Conservation (phyloP, 1,284 basidiomycete genomes). For the Mrakiaceae sp. region DNA sequence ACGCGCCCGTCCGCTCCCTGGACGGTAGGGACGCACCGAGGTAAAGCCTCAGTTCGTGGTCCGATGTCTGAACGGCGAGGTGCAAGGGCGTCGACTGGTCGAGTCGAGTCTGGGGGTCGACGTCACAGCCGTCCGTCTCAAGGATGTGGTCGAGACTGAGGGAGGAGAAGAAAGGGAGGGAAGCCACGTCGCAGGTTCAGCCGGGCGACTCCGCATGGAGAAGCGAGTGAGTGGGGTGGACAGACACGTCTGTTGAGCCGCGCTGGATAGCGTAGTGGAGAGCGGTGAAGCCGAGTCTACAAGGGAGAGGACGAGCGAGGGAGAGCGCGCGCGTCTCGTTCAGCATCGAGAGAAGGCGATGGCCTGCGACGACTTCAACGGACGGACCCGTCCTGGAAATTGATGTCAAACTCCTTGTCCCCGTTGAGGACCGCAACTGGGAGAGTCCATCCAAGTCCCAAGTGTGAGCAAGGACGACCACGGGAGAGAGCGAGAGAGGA, state of each 20-base stretch:
- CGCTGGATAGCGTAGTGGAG: conserved; percentile 16
- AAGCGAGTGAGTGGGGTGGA: neutral
- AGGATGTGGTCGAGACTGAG: conserved; percentile 14
- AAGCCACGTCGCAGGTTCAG: neutral
- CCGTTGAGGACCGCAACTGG: conserved; percentile 10
- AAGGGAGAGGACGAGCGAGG: neutral
- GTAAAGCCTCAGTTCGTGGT: conserved; percentile 11
- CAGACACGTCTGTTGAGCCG: conserved; percentile 13
- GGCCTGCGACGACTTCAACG: neutral
- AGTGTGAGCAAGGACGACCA: neutral
- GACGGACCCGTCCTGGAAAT: conserved; percentile 16
- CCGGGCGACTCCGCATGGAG: neutral
- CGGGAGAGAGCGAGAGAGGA: neutral
- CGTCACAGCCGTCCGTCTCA: conserved; percentile 13
- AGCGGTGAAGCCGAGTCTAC: conserved; percentile 14
- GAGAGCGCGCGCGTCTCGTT: neutral
- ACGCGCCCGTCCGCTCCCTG: too few relatives aligned
- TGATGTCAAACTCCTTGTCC: conserved; percentile 12
- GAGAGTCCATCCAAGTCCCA: neutral
- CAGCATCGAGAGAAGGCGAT: neutral
- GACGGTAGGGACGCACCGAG: conserved; percentile 2
- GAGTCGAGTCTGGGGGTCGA: conserved; percentile 15
- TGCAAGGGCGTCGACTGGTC: conserved; percentile 15
- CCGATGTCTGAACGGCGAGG: conserved; percentile 10
- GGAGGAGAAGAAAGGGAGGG: too few relatives aligned